Base-by-base conservation (phyloP, 2,329 filamentous ascomycete species). In the Neurospora crassa region DNA sequence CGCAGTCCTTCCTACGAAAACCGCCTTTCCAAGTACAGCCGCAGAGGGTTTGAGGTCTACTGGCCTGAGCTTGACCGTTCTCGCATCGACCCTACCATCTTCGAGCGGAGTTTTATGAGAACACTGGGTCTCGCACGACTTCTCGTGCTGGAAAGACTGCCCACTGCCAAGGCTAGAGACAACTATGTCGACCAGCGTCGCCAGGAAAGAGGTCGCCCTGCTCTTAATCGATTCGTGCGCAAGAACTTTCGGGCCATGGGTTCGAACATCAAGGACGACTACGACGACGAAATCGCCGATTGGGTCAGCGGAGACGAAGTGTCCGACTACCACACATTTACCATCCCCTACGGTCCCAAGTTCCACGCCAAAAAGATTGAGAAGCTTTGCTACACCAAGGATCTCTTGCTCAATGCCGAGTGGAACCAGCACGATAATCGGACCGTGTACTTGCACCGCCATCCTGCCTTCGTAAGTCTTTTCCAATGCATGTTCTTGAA, bases 1-100 rank as follows among this genome's bases (percentile, higher is more conserved):
- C 89, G 93, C 59, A 95, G 92, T 20, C 92, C 93, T 0, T 96
- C 92, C 0, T 97, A 97, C 75, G 93, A 97, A 78, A 96, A 93
- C 75, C 89, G 93, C 11, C 85, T 96, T 14, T 92, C 92, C 18
- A 96, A 96, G 79, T 95, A 97, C 79, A 92, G 91, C 16, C 92
- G 92, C 77, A 85, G 93, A 63, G 92, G 92, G 18, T 97, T 97
- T 74, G 93, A 97, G 79, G 88, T 95, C 0, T 91, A 92, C 78
- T 97, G 92, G 89, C 86, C 90, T 1, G 84, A 89, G 11, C 84
- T 96, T 16, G 90, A 96, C 73, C 88, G 93, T 20, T 87, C 87
- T n/a, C 87, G 88, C 12, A 83, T 97, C 70, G 93, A 97, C 76
- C 93, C 93, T 5, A 96, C 92, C 29, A 94, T 97, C 68, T 96